Conservation (phyloP, 2,329 filamentous ascomycete species). For the Botrytis aclada region DNA sequence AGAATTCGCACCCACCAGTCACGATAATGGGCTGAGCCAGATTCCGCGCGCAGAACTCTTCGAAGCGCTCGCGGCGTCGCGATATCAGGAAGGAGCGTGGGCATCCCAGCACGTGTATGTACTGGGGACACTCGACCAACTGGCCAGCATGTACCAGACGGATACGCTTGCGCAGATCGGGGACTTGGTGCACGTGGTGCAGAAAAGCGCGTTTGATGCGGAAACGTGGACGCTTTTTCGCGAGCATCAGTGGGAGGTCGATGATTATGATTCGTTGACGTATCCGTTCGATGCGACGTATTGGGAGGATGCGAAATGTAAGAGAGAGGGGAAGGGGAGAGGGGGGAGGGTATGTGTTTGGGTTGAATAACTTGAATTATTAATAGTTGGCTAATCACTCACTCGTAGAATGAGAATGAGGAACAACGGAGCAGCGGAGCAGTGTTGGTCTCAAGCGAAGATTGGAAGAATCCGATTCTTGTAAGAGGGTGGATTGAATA, state of each 20-base stretch:
- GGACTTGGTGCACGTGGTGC: background rate
- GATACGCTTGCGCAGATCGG: background rate
- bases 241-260: background rate
- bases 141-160: background rate
- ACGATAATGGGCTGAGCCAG: background rate
- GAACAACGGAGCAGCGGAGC: too few species aligned
- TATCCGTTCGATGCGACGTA: background rate
- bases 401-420: background rate
- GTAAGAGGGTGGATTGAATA: background rate
- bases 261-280: background rate
- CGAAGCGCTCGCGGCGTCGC: rapidly evolving
- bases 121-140: background rate
- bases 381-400: too few species aligned
- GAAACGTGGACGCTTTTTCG: background rate
- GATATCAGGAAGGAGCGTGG: background rate
- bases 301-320: background rate
- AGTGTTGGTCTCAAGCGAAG: background rate
- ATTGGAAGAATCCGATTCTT: background rate
- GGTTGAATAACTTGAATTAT: background rate
- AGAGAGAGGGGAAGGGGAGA: rapidly evolving
- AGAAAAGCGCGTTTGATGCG: background rate
- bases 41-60: background rate
- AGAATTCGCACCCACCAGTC: background rate
- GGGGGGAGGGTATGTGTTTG: background rate
- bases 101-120: background rate